Conservation (phyloP, 2,329 filamentous ascomycete species). For the Onygenales sp. region DNA sequence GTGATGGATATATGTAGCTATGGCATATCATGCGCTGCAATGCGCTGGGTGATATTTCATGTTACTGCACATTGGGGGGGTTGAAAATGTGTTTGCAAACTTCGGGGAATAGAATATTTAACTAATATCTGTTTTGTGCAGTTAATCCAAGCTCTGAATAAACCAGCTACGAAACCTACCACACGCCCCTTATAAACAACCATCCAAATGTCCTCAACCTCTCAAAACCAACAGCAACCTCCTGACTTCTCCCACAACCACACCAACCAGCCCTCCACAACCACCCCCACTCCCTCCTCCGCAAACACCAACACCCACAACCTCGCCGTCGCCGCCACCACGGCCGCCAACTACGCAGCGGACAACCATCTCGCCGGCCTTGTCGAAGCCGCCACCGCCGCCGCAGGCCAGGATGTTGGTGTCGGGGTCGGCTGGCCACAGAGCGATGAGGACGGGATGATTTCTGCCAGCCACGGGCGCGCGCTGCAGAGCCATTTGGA, state of each 20-base stretch:
- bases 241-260: conserved; percentile 3
- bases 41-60: too few species aligned
- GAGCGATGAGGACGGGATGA: conserved; percentile 19
- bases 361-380: conserved; percentile 38
- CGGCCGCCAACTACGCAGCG: conserved; percentile 10
- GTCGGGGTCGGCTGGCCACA: conserved; percentile 11
- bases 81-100: too few species aligned
- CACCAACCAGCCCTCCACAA: not conserved
- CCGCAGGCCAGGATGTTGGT: conserved; percentile 22
- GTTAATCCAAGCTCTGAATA: not conserved
- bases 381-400: conserved; percentile 38
- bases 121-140: too few species aligned
- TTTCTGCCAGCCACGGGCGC: conserved; percentile 39
- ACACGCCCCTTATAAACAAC: not conserved
- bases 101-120: too few species aligned
- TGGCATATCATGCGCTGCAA: too few species aligned
- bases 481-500: conserved; percentile 30
- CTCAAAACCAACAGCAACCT: not conserved
- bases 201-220: not conserved
- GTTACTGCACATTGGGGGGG: too few species aligned
- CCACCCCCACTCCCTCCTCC: not conserved
- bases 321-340: conserved; percentile 1
- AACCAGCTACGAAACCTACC: not conserved
- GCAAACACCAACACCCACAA: not conserved
- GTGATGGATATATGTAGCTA: too few species aligned